Base-by-base conservation (phyloP, 441 rosid species). In the Corymbia calophylla region DNA sequence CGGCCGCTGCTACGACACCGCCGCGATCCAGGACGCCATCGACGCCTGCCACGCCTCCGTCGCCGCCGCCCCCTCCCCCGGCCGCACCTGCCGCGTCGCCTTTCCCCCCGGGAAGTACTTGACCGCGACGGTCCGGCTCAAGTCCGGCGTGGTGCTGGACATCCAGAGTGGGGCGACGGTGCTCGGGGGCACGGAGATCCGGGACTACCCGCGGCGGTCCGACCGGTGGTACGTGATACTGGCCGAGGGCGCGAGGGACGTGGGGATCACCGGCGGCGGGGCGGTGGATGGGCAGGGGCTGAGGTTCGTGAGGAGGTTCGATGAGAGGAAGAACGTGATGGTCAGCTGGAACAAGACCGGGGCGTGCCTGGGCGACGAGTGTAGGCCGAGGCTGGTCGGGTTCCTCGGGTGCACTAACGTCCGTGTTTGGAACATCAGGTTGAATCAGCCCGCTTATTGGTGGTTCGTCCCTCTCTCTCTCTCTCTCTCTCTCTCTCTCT, bases 221-320 rank as follows among this genome's bases (percentile, higher is more conserved):
- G 58, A 94, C 81, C 87, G 94, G 51, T 97, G 99, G 98, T 97
- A 95, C 90, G 99, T 97, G 90, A 94, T 97, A 87, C 77, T 94
- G 92, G 98, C 97, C 66, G 97, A 97, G 92, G 94, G 93, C 86
- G 97, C 94, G 19, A 93, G 86, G 13, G 95, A 97, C 77, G 98
- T 97, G 6, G 99, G 98, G 89, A 95, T 95, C 47, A 95, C 95
- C 7, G 98, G 99, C n/a, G 98, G 98, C 15, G 98, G 99, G 51
- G 93, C 86, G 53, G 94, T 96, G 82, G 98, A 97, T 68, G 99
- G 99, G 13, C 99, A 97, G 87, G 98, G 97, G 86, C 85, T 93
- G 91, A 92, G 91, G 88, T 97, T 96, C 73, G 99, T 97, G 90
- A 91, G 88, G 93, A 94, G 92, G 87, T 94, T 95, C 68, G 91